These are phyloP conservation scores for Ophiostoma pallidulum DNA, from an alignment of 2,329 filamentous ascomycete genomes.

Conservation along the genomic window DNA sequence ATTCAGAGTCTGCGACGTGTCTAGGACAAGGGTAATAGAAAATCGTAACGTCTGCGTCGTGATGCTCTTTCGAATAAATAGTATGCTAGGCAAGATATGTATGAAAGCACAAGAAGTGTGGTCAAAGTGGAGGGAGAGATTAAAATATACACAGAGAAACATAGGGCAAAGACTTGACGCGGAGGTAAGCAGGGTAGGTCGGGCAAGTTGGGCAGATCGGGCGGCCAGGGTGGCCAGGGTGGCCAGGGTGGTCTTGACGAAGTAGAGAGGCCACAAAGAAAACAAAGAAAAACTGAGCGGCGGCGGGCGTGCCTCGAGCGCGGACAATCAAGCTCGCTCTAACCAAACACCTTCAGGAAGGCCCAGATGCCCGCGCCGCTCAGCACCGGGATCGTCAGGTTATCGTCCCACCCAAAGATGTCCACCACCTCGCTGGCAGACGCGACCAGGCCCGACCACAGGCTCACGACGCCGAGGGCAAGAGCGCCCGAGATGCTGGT, in stretches of 20 bases:
- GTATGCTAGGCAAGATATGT: background rate
- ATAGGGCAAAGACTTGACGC: background rate
- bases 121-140: background rate
- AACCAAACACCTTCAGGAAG: constrained; percentile 80
- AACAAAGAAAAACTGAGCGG: background rate
- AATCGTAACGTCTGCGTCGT: constrained; percentile 3
- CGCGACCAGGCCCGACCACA: constrained; percentile 82
- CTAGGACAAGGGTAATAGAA: background rate
- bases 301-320: too few relatives aligned
- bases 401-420: constrained; percentile 92
- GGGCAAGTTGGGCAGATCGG: too few relatives aligned
- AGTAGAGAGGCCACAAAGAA: too few relatives aligned
- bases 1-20: too few relatives aligned
- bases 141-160: background rate
- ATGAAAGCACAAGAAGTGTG: background rate
- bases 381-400: constrained; percentile 88
- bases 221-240: too few relatives aligned
- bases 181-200: too few relatives aligned
- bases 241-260: too few relatives aligned
- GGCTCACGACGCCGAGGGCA: constrained; percentile 70
- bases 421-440: constrained; percentile 86
- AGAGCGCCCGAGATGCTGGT: constrained; percentile 57
- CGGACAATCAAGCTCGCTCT: background rate
- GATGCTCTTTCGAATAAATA: background rate
- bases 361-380: constrained; percentile 84